Evolutionary conservation across 805 yeast species (phyloP), one percentile per base, ranked within the genome.

Genomic region (Ascoidea rubescens): DNA sequence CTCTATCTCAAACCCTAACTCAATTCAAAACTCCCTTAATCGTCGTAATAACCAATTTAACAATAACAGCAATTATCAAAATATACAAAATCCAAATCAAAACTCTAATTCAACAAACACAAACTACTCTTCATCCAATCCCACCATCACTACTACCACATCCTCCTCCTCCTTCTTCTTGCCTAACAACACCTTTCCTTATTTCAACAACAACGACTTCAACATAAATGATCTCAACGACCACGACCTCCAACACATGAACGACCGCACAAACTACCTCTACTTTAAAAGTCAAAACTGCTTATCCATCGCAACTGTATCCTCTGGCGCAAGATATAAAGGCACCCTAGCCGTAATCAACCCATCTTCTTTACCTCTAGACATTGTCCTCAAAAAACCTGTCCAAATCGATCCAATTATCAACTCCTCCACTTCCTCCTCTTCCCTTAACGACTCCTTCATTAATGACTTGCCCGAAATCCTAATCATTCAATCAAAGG

Each of bases 401-500:
- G 14, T 37, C 2, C 14, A 8, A 10, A 37, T 37, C 14, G 43
- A 37, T 2, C 43, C 43, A 10, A 10, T 37, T 2, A 37, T 37
- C 14, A 37, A 14, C 14, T 10, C 8, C 14, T 10, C 8, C 14
- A 10, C 14, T 10, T 37, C 14, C 8, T 8, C 8, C 14, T 10
- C 8, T 37, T 37, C 43, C 14, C 8, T 14, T 37, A 37, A 37
- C 14, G 28, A 21, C 28, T 21, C 28, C 28, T 37, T 37, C 33
- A 74, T 72, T 45, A 62, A 69, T 43, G 72, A 72, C 49, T 58
- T 80, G 51, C 72, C 75, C 2, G 70, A 69, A 32, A 68, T 68
- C 21, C 58, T 80, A 55, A 65, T 77, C 33, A 68, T 80, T 51
- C 65, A 68, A 49, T 70, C 77, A 8, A 71, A 72, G 51, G 84